Percentiles rank a stretch among this genome's conserved stretches.
Evolutionary conservation across 176 grass and related monocot genomes (phyloP).

Genomic region (Zea luxurians): DNA sequence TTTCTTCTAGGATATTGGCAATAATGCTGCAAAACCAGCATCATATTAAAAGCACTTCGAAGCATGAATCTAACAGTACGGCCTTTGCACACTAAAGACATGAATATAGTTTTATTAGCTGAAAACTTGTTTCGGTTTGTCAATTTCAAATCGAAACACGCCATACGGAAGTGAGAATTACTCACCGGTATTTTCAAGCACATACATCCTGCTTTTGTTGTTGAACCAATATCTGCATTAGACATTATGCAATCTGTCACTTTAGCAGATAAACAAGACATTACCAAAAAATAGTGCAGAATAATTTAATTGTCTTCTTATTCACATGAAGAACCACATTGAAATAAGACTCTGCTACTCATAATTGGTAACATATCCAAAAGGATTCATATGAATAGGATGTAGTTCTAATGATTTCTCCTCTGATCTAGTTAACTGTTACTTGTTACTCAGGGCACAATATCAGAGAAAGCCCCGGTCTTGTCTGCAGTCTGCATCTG

Average conservation of each 20-base stretch:
- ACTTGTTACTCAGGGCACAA: background rate
- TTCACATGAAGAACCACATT: background rate
- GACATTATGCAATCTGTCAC: constrained; percentile 29
- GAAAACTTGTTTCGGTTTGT: background rate
- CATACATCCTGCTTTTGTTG: constrained; percentile 98
- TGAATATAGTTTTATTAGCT: background rate
- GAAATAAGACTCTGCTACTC: background rate
- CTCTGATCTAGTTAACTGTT: constrained; percentile 4
- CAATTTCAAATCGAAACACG: background rate
- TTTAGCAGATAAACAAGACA: constrained; percentile 15
- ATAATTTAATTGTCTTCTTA: background rate
- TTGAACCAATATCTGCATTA: constrained; percentile 86
- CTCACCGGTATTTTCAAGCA: constrained; percentile 91
- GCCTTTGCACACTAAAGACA: background rate
- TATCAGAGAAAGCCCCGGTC: background rate
- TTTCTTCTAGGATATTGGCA: background rate
- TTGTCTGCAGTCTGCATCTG: constrained; percentile 31
- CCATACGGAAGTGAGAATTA: background rate
- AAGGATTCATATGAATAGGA: background rate
- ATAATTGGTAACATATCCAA: background rate
- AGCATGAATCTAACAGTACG: background rate
- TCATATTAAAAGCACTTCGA: background rate
- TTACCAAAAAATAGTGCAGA: background rate
- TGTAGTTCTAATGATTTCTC: constrained; percentile 7
- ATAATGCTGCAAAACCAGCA: background rate